phyloP scores from a whole-genome alignment of 352 stramenopile species.

The Phytophthora hibernalis region DNA sequence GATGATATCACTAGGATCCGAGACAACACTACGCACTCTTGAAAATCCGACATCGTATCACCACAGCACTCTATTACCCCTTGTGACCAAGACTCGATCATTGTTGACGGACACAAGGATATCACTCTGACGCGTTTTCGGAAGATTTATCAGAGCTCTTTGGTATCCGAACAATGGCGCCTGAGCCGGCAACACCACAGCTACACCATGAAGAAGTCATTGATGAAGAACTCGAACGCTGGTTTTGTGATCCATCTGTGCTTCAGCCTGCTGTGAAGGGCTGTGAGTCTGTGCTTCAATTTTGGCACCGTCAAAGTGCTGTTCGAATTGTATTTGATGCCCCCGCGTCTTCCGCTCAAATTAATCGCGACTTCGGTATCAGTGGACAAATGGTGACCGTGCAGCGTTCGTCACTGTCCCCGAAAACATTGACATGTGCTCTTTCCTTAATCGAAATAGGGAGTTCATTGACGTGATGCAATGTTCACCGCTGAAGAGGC shows the following conservation, averaged over 20 bases:
- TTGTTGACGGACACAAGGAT: not conserved
- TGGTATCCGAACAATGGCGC: not conserved
- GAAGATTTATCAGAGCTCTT: slow-evolving; percentile 8
- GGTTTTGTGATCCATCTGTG: not conserved
- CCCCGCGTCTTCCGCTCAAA: slow-evolving; percentile 8
- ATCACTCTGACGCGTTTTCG: not conserved
- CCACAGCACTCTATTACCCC: not conserved
- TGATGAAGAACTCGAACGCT: slow-evolving; percentile 13
- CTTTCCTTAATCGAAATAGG: slow-evolving; percentile 3
- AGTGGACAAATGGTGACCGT: slow-evolving; percentile 10
- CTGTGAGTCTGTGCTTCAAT: slow-evolving; percentile 4
- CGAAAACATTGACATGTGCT: slow-evolving; percentile 18
- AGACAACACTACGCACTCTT: not conserved
- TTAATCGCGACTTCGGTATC: slow-evolving; percentile 9
- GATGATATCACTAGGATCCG: not conserved
- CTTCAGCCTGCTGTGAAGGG: not conserved
- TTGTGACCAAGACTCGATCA: not conserved
- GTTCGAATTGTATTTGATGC: slow-evolving; percentile 7
- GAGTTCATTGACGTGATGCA: slow-evolving; percentile 9
- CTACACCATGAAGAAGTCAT: slow-evolving; percentile 6
- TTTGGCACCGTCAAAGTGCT: slow-evolving; percentile 10
- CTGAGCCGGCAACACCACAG: not conserved
- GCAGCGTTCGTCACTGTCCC: slow-evolving; percentile 6
- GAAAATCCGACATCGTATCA: slow-evolving; percentile 5
- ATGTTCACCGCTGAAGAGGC: slow-evolving; percentile 6